phyloP scores from a whole-genome alignment of 192 early-diverging fungal genomes.

The Coemansia sp. region DNA sequence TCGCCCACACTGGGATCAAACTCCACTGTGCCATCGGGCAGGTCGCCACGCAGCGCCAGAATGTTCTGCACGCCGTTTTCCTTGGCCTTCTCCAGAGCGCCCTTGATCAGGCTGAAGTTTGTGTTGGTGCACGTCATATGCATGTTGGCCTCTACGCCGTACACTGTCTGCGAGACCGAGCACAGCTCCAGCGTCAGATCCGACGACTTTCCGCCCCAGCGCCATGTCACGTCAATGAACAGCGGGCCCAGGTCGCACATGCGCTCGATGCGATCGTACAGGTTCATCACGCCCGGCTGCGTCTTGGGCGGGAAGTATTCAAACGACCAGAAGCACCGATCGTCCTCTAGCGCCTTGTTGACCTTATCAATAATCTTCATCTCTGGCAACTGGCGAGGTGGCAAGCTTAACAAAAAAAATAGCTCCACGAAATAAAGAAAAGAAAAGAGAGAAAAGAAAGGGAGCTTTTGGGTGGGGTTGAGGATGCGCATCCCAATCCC shows the following conservation, averaged over 20 bases:
- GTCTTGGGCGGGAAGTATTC: conserved; percentile 99
- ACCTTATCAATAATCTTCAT: conserved; percentile 82
- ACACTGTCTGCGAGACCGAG: conserved; percentile 84
- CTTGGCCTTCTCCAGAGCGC: conserved; percentile 83
- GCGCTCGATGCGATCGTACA: conserved; percentile 96
- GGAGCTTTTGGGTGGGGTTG: not conserved
- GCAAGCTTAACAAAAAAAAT: conserved; percentile 1
- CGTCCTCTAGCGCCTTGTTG: conserved; percentile 63
- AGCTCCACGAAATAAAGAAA: not conserved
- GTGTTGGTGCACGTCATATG: conserved; percentile 99
- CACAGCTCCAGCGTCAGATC: conserved; percentile 88
- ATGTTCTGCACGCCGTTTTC: conserved; percentile 95
- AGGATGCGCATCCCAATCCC: conserved; percentile 3
- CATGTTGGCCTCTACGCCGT: conserved; percentile 96
- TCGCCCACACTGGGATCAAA: conserved; percentile 84
- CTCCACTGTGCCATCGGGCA: conserved; percentile 76
- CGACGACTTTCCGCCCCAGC: conserved; percentile 85
- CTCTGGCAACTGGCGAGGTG: not conserved
- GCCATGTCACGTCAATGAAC: conserved; percentile 86
- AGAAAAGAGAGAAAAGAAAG: conserved; percentile 12
- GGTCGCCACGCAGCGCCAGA: conserved; percentile 92
- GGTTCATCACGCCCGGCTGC: conserved; percentile 86
- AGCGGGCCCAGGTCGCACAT: conserved; percentile 91
- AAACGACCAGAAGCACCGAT: conserved; percentile 81
- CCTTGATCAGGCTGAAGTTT: conserved; percentile 83